Conservation (phyloP, 139 green algal species). For the Coccomyxa sp. region DNA sequence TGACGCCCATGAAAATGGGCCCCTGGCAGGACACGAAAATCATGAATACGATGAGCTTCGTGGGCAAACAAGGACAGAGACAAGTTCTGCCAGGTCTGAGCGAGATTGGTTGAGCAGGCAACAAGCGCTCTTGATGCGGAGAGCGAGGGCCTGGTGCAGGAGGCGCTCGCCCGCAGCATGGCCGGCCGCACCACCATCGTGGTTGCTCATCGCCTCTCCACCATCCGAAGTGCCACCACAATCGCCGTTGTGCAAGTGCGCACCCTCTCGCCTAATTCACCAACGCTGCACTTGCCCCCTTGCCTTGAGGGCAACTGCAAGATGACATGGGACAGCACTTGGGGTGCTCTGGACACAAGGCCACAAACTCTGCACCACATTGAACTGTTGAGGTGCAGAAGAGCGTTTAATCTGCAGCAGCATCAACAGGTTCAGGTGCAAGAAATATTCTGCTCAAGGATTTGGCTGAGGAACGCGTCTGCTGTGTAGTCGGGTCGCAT, state of each 20-base stretch:
- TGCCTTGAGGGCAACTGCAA: not conserved
- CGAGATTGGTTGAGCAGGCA: constrained; percentile 6
- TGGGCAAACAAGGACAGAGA: not conserved
- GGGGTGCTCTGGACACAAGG: not conserved
- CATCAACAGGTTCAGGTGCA: not conserved
- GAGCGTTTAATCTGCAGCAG: not conserved
- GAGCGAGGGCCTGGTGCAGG: constrained; percentile 53
- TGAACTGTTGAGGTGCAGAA: no score
- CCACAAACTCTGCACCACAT: no score
- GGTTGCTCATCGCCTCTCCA: constrained; percentile 85
- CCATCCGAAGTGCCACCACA: constrained; percentile 70
- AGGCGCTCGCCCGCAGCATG: constrained; percentile 61
- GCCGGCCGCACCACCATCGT: constrained; percentile 78
- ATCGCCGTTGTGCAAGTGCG: constrained; percentile 74
- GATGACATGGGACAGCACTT: not conserved
- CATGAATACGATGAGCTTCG: not conserved
- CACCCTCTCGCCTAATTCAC: not conserved
- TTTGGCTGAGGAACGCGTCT: not conserved
- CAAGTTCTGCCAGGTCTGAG: not conserved
- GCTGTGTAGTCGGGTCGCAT: constrained; percentile 50
- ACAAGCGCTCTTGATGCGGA: constrained; percentile 65
- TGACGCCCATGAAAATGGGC: constrained; percentile 27
- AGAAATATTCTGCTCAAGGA: not conserved
- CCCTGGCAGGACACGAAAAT: constrained; percentile 3
- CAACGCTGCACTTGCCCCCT: not conserved